Base-by-base conservation (phyloP, 176 grass and related monocot genomes). In the Avena insularis region DNA sequence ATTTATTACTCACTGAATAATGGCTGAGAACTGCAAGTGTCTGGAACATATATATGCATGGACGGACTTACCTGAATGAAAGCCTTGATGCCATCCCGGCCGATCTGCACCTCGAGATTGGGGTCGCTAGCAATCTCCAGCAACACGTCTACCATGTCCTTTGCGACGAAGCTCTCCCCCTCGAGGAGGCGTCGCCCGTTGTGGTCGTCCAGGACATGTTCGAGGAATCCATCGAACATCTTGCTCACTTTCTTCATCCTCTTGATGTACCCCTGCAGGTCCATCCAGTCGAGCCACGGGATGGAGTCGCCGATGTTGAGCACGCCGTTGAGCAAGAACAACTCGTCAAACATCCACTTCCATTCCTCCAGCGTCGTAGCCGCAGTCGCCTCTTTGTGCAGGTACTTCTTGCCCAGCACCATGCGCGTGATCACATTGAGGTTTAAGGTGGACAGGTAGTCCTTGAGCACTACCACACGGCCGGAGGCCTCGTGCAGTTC, bases 241-340 rank as follows among this genome's bases (percentile, higher is more conserved):
- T 79, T 81, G 71, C 83, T 67, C 4, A 79, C 0, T 17, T 16
- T 86, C 91, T 96, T 96, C 94, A 93, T 96, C 83, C 92, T 84
- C 75, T 17, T 21, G 14, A 93, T 68, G 54, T 96, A 96, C 0
- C 94, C 91, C 71, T 96, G 94, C 29, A 93, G 71, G 74, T 96
- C 94, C 6, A 96, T 67, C 79, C 89, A 89, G 17, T 85, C 62
- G 0, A 96, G 33, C 94, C 91, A 92, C 0, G 91, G 91, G n/a
- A 96, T 88, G 12, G 86, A 93, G 31, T 96, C 94, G 3, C 92
- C 88, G 31, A 96, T 89, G 79, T 89, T 96, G 47, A 96, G 59
- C 45, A 77, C 87, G 0, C 94, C 94, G 6, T 82, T 88, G 0
- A 96, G 87, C 54, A 85, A 12, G 61, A 96, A 89, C 68, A 85